phyloP scores from a whole-genome alignment of 352 stramenopile species.

The Globisporangium echinulatum region DNA sequence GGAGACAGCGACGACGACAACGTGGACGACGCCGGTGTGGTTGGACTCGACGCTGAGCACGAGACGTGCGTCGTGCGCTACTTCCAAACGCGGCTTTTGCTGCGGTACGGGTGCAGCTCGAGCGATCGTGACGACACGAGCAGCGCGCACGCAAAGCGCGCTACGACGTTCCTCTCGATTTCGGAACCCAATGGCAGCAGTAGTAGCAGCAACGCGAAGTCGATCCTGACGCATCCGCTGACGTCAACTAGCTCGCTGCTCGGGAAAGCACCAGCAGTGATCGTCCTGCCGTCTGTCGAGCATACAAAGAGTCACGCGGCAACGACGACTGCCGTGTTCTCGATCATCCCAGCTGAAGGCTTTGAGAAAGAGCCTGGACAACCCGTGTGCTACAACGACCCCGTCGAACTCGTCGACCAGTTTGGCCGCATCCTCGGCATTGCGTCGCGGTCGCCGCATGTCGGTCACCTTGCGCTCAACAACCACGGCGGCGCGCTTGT shows the following conservation, averaged over 20 bases:
- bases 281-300: conserved; percentile 19
- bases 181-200: conserved; percentile 10
- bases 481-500: conserved; percentile 26
- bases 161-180: conserved; percentile 17
- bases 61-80: conserved; percentile 31
- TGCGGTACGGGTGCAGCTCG: conserved; percentile 12
- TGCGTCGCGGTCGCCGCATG: conserved; percentile 15
- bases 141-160: neutral
- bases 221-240: neutral
- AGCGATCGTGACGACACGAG: neutral
- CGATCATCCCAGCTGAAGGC: conserved; percentile 26
- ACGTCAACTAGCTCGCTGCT: conserved; percentile 11
- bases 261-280: conserved; percentile 18
- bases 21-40: neutral
- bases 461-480: conserved; percentile 25
- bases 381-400: conserved; percentile 36
- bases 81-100: conserved; percentile 25
- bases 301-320: neutral
- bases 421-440: conserved; percentile 26
- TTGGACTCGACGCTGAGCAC: conserved; percentile 9
- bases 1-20: neutral
- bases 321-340: conserved; percentile 23
- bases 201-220: neutral
- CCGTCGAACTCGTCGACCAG: conserved; percentile 29
- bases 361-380: conserved; percentile 31